These are phyloP conservation scores for Spinacia oleracea DNA, from an alignment of 179 eudicot species.

Conservation along the genomic window DNA sequence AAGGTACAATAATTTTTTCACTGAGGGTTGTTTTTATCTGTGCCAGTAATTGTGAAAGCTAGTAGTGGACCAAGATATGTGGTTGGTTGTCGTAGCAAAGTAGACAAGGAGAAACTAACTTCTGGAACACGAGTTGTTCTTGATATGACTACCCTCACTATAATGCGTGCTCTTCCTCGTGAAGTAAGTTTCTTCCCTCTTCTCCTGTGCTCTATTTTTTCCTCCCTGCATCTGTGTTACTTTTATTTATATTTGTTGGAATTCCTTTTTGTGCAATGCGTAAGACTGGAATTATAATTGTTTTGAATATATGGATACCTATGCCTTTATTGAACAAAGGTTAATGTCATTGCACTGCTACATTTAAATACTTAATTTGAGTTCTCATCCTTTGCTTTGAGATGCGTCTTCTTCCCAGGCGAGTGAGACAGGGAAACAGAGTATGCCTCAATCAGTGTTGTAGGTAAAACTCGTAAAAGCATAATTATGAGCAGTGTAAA, in stretches of 20 bases:
- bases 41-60: slow-evolving; percentile 87
- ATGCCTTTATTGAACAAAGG: background rate
- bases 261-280: background rate
- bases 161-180: slow-evolving; percentile 98
- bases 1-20: background rate
- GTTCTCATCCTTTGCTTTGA: background rate
- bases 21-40: slow-evolving; percentile 10
- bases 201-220: background rate
- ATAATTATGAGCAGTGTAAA: background rate
- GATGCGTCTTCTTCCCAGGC: background rate
- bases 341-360: background rate
- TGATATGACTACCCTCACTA: slow-evolving; percentile 97
- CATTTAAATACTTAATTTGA: background rate
- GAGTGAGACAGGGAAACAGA: background rate
- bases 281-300: background rate
- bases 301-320: background rate
- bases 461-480: background rate
- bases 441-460: background rate
- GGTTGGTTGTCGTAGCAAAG: slow-evolving; percentile 96
- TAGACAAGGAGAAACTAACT: slow-evolving; percentile 92
- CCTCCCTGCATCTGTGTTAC: background rate
- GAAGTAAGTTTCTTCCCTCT: slow-evolving; percentile 58
- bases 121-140: slow-evolving; percentile 99
- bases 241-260: background rate
- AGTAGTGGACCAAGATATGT: slow-evolving; percentile 98